Percentiles rank a stretch among this genome's conserved stretches.
Evolutionary conservation across 2,329 filamentous ascomycete species (phyloP).

Genomic region (Sclerotinia nivalis): DNA sequence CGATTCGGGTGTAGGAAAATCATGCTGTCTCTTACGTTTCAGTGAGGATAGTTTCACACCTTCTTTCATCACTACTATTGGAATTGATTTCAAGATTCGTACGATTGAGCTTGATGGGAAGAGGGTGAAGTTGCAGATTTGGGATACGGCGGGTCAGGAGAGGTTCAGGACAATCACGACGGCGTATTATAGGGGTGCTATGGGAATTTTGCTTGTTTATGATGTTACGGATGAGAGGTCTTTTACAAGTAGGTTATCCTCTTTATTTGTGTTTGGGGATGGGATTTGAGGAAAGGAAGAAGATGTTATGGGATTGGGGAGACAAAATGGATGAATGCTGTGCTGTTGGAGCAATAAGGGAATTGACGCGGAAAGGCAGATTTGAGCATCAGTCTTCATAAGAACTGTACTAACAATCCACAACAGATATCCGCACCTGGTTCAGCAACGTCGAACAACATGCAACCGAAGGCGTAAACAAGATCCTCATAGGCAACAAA

Average conservation of each 20-base stretch:
- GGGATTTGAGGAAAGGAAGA: neutral
- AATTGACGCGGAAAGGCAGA: neutral
- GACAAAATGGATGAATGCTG: neutral
- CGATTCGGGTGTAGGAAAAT: conserved; percentile 99
- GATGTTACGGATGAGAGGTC: conserved; percentile 99
- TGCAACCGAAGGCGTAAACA: conserved; percentile 98
- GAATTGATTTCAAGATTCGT: conserved; percentile 99
- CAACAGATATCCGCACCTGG: conserved; percentile 93
- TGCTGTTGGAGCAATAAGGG: neutral
- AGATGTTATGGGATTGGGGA: neutral
- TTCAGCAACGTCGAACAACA: conserved; percentile 99
- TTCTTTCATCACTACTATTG: conserved; percentile 99
- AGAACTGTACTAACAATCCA: neutral
- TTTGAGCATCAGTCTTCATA: neutral
- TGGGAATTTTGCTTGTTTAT: conserved; percentile 97
- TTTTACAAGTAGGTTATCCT: conserved; percentile 75
- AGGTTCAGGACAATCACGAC: conserved; percentile 98
- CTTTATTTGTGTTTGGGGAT: neutral
- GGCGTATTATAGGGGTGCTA: conserved; percentile 96
- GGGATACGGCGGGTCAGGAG: conserved; percentile 98
- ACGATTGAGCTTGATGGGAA: conserved; percentile 99
- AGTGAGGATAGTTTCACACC: conserved; percentile 99
- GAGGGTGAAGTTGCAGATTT: conserved; percentile 98
- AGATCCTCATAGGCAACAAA: conserved; percentile 99
- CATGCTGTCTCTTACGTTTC: conserved; percentile 95